A percentile compares a stretch with the other conserved stretches of the same genome.
Evolutionary conservation across 176 grass and related monocot genomes (phyloP).

Genomic region (Ananas comosus): DNA sequence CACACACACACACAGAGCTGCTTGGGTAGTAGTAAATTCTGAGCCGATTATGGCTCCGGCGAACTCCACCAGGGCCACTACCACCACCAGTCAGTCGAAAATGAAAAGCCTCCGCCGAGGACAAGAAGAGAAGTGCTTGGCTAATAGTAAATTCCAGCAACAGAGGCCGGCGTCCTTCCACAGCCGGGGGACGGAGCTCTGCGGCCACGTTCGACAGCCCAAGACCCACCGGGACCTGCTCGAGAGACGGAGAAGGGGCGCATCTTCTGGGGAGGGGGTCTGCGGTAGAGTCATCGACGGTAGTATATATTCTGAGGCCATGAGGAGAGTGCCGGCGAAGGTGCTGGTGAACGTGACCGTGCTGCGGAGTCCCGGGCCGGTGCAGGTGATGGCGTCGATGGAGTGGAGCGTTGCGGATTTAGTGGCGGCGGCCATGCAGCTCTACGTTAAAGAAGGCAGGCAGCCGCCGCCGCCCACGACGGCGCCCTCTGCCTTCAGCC

Average conservation of each 20-base stretch:
- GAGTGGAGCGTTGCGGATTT: slow-evolving; percentile 75
- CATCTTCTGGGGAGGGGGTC: slow-evolving; percentile 9
- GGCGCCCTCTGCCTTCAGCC: slow-evolving; percentile 40
- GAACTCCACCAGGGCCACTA: not conserved
- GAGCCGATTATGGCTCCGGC: not conserved
- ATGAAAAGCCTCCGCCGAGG: not conserved
- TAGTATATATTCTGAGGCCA: not conserved
- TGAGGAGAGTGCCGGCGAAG: slow-evolving; percentile 52
- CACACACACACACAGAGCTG: no score
- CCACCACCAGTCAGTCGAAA: not conserved
- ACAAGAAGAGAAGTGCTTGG: not conserved
- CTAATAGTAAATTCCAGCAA: not conserved
- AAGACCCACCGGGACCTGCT: slow-evolving; percentile 72
- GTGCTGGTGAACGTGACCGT: slow-evolving; percentile 75
- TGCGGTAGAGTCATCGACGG: not conserved
- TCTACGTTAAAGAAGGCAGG: slow-evolving; percentile 73
- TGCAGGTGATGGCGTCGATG: slow-evolving; percentile 74
- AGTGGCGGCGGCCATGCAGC: slow-evolving; percentile 38
- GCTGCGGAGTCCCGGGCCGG: slow-evolving; percentile 67
- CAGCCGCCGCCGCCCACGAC: slow-evolving; percentile 35
- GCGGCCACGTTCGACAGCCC: slow-evolving; percentile 35
- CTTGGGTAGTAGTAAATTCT: not conserved
- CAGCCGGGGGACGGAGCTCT: slow-evolving; percentile 26
- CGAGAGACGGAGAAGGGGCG: slow-evolving; percentile 8
- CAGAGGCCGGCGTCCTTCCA: slow-evolving; percentile 57